These are phyloP conservation scores for Myxozyma geophila DNA, from an alignment of 805 yeast genomes.

Conservation along the genomic window DNA sequence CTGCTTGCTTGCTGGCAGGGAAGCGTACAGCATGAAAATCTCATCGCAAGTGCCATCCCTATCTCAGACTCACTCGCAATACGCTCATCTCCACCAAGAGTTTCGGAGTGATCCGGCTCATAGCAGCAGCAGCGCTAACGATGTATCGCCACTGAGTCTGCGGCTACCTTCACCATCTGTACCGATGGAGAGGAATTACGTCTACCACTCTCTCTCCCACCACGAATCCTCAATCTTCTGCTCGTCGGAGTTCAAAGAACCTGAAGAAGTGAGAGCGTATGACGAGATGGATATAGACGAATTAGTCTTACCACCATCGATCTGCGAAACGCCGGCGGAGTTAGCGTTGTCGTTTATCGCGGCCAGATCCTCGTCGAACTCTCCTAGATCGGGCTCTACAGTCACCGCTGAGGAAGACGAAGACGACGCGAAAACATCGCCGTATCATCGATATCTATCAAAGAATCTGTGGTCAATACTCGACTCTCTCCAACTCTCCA, in stretches of 20 bases:
- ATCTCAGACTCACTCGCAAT: no score
- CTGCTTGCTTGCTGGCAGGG: no score
- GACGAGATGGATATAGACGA: neutral
- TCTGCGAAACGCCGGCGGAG: neutral
- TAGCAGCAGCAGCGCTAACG: no score
- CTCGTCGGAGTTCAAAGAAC: neutral
- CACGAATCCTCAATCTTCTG: neutral
- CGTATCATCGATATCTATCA: neutral
- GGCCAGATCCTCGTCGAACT: neutral
- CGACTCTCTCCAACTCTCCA: neutral
- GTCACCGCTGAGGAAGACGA: no score
- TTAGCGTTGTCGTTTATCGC: neutral
- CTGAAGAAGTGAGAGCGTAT: neutral
- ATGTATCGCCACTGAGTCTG: no score
- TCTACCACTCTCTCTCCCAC: neutral
- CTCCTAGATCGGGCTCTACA: neutral
- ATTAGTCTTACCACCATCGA: neutral
- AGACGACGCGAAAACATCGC: neutral
- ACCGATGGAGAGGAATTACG: no score
- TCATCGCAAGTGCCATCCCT: no score
- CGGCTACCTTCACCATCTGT: no score
- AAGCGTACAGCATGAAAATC: no score
- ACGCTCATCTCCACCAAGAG: no score
- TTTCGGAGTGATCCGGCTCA: no score
- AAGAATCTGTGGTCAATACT: neutral